Base-by-base conservation (phyloP, 2,329 filamentous ascomycete genomes). In the Monilinia polystroma region DNA sequence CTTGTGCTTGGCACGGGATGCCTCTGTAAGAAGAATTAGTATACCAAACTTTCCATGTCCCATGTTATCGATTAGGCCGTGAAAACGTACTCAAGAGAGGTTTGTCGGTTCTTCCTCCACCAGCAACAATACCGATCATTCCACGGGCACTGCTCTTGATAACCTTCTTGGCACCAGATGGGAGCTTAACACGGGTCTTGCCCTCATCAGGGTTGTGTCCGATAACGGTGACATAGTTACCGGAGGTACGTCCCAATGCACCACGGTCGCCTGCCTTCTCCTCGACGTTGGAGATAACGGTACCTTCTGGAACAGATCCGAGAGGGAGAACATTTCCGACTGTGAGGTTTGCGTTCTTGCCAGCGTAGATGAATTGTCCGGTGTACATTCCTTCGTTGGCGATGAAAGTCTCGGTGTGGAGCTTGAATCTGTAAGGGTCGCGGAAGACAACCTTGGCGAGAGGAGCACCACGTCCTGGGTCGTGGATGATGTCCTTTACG, bases 321-420 rank as follows among this genome's bases (percentile, higher is more conserved):
- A 99, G 89, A 74, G 95, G 95, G 72, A 99, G 92, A 80, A 99
- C 84, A 88, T 99, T 99, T 83, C 95, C 95, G 82, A 99, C 90
- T 79, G 91, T 98, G 79, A 99, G 88, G 75, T 90, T 86, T 78
- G 95, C 95, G 85, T 97, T 95, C 92, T 99, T 99, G 81, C 95
- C 95, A 80, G 94, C 95, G 85, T 99, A 99, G 90, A 99, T 93
- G 88, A 99, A 99, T 84, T 99, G 95, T 81, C 95, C 95, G 75
- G 95, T 97, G 92, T 98, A 99, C 93, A 98, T 97, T 86, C 95
- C 95, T 87, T 98, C 95, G 85, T 98, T 99, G 84, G 95, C 95
- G 80, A 99, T 99, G 90, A 99, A 97, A 77, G 95, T 99, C 90
- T 99, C 93, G 82, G 90, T 94, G 81, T 93, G 85, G 81, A 93